Conservation (phyloP, 1,139 yeast species). For the Candida gigantensis region DNA sequence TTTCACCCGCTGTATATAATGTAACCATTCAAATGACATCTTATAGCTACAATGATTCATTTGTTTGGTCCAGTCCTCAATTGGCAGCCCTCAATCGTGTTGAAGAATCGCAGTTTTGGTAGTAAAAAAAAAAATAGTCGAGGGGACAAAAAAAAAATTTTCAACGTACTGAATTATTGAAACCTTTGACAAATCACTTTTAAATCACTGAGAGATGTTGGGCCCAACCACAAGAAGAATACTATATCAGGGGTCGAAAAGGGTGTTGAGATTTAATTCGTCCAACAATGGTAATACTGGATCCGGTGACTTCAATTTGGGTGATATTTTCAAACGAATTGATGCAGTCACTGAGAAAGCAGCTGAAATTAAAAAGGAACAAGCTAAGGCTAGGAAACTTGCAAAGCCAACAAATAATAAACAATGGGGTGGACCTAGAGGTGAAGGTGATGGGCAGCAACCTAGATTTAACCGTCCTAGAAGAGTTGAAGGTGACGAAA, state of each 20-base stretch:
- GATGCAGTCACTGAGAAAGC: slow-evolving; percentile 27
- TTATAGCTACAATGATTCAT: too few species aligned
- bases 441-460: not conserved
- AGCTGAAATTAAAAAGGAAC: slow-evolving; percentile 6
- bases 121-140: not conserved
- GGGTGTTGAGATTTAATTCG: slow-evolving; percentile 12
- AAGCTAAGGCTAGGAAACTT: too few species aligned
- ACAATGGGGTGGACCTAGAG: too few species aligned
- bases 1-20: too few species aligned
- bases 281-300: slow-evolving; percentile 1
- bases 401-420: too few species aligned
- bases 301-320: slow-evolving; percentile 18
- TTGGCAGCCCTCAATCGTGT: too few species aligned
- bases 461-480: slow-evolving; percentile 1
- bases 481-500: not conserved
- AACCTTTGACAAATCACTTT: not conserved
- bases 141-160: slow-evolving; percentile 5
- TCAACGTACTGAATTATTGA: not conserved
- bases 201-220: slow-evolving; percentile 7
- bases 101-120: too few species aligned
- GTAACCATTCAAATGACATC: too few species aligned
- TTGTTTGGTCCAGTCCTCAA: too few species aligned
- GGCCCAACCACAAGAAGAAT: slow-evolving; percentile 9
- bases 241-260: slow-evolving; percentile 6
- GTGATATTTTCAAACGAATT: slow-evolving; percentile 37